Evolutionary conservation across 257 asterid species (phyloP), one percentile per base, ranked within the genome.

Genomic region (Solanum verrucosum): DNA sequence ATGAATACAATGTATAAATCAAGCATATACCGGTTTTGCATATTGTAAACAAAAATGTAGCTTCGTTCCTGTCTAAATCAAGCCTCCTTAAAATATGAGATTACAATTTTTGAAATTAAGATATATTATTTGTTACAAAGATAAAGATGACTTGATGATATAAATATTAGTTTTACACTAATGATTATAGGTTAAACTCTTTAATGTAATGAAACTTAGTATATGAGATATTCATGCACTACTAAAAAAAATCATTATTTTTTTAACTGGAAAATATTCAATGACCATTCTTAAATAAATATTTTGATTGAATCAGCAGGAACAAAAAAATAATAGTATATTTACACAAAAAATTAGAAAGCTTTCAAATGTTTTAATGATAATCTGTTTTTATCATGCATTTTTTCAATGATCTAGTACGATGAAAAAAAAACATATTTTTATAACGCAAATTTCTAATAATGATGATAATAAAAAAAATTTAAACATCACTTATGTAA

Each of bases 311-410:
- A 63, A 9, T n/a, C 12, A n/a, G 3, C 3, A 1, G 8, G 65
- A 56, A 56, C 11, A 9, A 14, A 23, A 60, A 60, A 60, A 6
- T 16, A 23, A 63, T 63, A 63, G 15, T 63, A n/a, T 1, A 10
- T 5, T 63, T 10, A 63, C 31, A 63, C 15, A 13, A 4, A 63
- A 63, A 63, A n/a, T 2, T n/a, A 63, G 14, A 23, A 63, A n/a
- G 0, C 0, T 9, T 9, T 9, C 13, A 1, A n/a, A 1, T 63
- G 3, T 63, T 9, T 63, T n/a, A 4, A n/a, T 63, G 31, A n/a
- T 1, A n/a, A 4, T 63, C 0, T n/a, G 7, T 63, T 63, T 63
- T 11, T 10, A 63, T n/a, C 7, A n/a, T 63, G 4, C 15, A 10
- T n/a, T 2, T 63, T n/a, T 10, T 0, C 1, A 63, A 0, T 63